Base-by-base conservation (phyloP, 225 moss, liverwort and hornwort species). In the Straminergon stramineum region DNA sequence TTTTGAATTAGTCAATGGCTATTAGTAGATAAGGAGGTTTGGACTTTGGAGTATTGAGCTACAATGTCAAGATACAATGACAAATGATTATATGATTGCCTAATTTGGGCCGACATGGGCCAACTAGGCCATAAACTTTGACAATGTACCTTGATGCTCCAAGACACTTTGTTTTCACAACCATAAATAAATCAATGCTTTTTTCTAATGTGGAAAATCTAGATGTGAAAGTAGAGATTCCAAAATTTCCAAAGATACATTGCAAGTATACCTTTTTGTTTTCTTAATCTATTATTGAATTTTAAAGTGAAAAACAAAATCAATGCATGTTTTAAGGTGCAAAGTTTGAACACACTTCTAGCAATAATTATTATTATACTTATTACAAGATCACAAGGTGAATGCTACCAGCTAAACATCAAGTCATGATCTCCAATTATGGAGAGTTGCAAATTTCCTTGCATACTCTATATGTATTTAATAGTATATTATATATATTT, bases 51-150 rank as follows among this genome's bases (percentile, higher is more conserved):
- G 34, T 13, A 76, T 3, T 7, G 5, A 76, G 34, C 34, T 34
- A 34, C 1, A 4, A 4, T 76, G 32, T 34, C 13, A 7, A 55
- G 9, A 55, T 9, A 23, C 55, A 15, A 9, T 78, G 13, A 55
- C 15, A 35, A 78, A 78, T 0, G 55, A 55, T 56, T 37, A 24
- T 78, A 23, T 77, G 10, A 55, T 15, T 35, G 37, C 22, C 9
- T 78, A 55, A 23, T 78, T 56, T 5, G 4, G 6, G 4, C 15
- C 0, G 8, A 5, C 2, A 14, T 34, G 0, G 32, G 12, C 1
- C 0, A 0, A 37, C 15, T 55, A 37, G 6, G 9, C 15, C 15
- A 23, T 55, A 55, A 34, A 78, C 6, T 35, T 2, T 78, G 1
- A 78, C 15, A 23, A 24, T 9, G 10, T 55, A 78, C 15, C 15